Evolutionary conservation across 176 grass and related monocot genomes (phyloP), one percentile per base, ranked within the genome.

Genomic region (Zoysia pacifica): DNA sequence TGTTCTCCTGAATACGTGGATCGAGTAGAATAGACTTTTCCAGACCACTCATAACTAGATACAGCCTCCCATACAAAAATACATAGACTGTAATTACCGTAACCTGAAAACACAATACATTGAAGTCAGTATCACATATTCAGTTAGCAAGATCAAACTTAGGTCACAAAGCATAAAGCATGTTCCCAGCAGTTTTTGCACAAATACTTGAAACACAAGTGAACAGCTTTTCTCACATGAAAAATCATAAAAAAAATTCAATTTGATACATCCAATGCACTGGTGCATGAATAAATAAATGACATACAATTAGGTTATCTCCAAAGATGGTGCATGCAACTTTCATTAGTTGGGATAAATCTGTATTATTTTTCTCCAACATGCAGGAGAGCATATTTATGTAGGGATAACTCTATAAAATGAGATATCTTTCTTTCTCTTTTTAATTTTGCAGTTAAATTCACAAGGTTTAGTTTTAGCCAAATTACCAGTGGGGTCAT

Each of bases 1-100:
- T 82, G 68, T 92, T 90, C 84, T 75, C 41, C 18, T 90, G 84
- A 85, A 88, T 89, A 39, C 90, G 88, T 45, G 90, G 79, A 81
- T 99, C 90, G 50, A 89, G 59, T 54, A 99, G 77, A 72, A 99
- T 91, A 49, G 96, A 93, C 78, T 14, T 93, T 83, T 99, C 96
- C 46, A 99, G 69, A 46, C 92, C 96, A 75, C 92, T 99, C 92
- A 99, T 80, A 67, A 99, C 92, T 6, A 99, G 81, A 86, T 95
- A 99, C 52, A 93, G 41, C 56, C 96, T 92, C 66, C 96, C 96
- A 79, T 99, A 99, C 64, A 99, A 68, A 87, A 95, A 95, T 28
- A 95, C 84, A 71, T 99, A 99, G 28, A 99, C 96, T 37, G 90
- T 95, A 84, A 95, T 86, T 42, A 99, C 96, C 46, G 88, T 94